Evolutionary conservation across 2,329 filamentous ascomycete species (phyloP), one percentile per base, ranked within the genome.

Genomic region (Periconia sp.): DNA sequence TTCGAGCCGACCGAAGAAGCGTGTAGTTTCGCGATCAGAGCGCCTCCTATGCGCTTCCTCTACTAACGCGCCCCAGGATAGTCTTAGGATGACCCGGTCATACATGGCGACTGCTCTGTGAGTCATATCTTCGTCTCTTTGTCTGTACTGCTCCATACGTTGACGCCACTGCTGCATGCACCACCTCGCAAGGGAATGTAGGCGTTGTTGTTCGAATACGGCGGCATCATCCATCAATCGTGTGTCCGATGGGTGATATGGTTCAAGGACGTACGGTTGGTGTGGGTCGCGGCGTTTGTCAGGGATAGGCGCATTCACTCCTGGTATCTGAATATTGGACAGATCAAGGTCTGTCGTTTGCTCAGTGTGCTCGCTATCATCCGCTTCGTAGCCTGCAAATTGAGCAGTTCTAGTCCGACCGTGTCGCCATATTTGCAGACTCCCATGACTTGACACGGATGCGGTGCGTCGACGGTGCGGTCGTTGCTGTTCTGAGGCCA

Each of bases 1-100:
- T 61, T 85, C 82, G 12, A 85, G 70, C 35, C 77, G 75, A 13
- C 72, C 72, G 52, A 78, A 83, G 52, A 82, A 83, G 25, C 69
- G 70, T 35, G 80, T 74, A 5, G 74, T 80, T 51, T 78, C 75
- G 16, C 61, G 66, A 11, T 54, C 63, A 32, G 74, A 73, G 10
- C 69, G 71, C 43, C 72, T 76, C 3, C 53, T 39, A 6, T 56
- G 61, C 9, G 57, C 49, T 17, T 56, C 56, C 10, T 52, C 46
- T 1, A 46, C 54, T 18, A 65, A 57, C 8, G 73, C 67, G 40
- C 79, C 76, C 30, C 84, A 72, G 0, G 76, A 78, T 49, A 79
- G 73, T 25, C 73, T 75, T 33, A 84, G 64, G 15, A 86, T 69
- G 7, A 75, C 76, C 11, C 64, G 60, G 21, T 72, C 72, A 56